Percentiles rank a stretch among this genome's conserved stretches.
These are phyloP conservation scores for Oryza longistaminata DNA, from an alignment of 176 grass and related monocot genomes.

Conservation along the genomic window DNA sequence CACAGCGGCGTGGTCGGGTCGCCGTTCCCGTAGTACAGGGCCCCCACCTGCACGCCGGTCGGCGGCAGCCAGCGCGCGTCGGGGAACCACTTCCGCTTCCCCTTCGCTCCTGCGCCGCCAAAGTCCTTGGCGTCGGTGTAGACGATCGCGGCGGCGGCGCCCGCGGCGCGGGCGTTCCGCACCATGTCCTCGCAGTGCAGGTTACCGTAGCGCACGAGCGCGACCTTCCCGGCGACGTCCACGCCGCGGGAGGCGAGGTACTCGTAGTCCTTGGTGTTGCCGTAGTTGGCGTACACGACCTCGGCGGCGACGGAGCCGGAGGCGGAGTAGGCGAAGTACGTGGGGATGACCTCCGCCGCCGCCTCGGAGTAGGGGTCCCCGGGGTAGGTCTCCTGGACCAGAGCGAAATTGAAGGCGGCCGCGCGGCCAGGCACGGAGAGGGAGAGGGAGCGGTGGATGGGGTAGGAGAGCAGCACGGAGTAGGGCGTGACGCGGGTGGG, in stretches of 20 bases:
- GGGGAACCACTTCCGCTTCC: conserved; percentile 47
- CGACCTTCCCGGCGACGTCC: conserved; percentile 65
- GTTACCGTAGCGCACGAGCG: conserved; percentile 71
- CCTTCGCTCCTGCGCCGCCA: conserved; percentile 33
- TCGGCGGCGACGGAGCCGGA: conserved; percentile 72
- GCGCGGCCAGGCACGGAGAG: conserved; percentile 38
- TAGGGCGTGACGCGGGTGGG: conserved; percentile 53
- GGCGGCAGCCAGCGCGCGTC: conserved; percentile 63
- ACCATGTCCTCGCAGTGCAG: conserved; percentile 90
- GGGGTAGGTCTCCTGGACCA: conserved; percentile 56
- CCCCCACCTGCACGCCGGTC: conserved; percentile 75
- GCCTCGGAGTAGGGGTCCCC: conserved; percentile 52
- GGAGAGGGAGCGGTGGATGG: conserved; percentile 63
- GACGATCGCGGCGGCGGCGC: conserved; percentile 62
- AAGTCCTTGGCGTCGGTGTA: conserved; percentile 87
- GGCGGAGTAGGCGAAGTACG: conserved; percentile 77
- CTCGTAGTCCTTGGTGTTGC: conserved; percentile 65
- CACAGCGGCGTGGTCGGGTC: conserved; percentile 84
- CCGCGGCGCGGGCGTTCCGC: conserved; percentile 64
- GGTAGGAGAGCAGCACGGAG: conserved; percentile 79
- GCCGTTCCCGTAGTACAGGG: conserved; percentile 52
- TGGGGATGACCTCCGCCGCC: conserved; percentile 57
- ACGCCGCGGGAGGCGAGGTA: conserved; percentile 56
- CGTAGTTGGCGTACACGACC: conserved; percentile 84
- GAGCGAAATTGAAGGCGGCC: conserved; percentile 38